Evolutionary conservation across 768 basidiomycete genomes (phyloP).

Genomic region (Tricholoma furcatifolium): DNA sequence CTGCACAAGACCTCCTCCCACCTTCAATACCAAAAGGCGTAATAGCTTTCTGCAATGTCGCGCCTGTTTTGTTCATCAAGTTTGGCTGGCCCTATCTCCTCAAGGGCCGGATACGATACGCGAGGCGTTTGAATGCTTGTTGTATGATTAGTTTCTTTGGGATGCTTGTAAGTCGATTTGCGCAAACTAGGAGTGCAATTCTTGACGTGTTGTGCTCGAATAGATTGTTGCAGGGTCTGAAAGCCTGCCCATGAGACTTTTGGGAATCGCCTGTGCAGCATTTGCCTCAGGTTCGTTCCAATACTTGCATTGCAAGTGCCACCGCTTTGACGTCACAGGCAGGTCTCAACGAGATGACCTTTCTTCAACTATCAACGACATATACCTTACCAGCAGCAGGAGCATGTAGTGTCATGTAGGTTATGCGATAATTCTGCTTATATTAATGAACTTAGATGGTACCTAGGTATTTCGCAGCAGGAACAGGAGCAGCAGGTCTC

Average conservation of each 20-base stretch:
- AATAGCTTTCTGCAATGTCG: constrained; percentile 93
- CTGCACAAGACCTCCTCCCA: constrained; percentile 91
- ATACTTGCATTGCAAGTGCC: not conserved
- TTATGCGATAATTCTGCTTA: not conserved
- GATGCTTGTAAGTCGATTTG: constrained; percentile 69
- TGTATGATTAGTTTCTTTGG: constrained; percentile 73
- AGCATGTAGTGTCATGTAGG: constrained; percentile 79
- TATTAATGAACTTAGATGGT: not conserved
- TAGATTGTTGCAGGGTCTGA: constrained; percentile 82
- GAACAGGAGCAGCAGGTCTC: constrained; percentile 93
- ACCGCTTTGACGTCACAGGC: not conserved
- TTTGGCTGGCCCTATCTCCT: constrained; percentile 92
- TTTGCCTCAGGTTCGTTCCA: constrained; percentile 72
- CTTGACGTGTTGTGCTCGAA: not conserved
- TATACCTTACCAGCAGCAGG: constrained; percentile 64
- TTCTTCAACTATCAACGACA: constrained; percentile 85
- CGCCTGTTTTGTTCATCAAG: constrained; percentile 86
- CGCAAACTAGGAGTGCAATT: not conserved
- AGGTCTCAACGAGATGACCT: constrained; percentile 94
- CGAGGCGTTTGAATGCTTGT: constrained; percentile 72
- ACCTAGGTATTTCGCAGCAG: constrained; percentile 83
- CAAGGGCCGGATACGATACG: constrained; percentile 83
- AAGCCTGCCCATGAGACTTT: constrained; percentile 59
- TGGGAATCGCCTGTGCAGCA: constrained; percentile 79
- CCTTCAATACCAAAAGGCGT: constrained; percentile 92